These are phyloP conservation scores for Suaeda aralocaspica DNA, from an alignment of 148 eudicot genomes.

Conservation along the genomic window DNA sequence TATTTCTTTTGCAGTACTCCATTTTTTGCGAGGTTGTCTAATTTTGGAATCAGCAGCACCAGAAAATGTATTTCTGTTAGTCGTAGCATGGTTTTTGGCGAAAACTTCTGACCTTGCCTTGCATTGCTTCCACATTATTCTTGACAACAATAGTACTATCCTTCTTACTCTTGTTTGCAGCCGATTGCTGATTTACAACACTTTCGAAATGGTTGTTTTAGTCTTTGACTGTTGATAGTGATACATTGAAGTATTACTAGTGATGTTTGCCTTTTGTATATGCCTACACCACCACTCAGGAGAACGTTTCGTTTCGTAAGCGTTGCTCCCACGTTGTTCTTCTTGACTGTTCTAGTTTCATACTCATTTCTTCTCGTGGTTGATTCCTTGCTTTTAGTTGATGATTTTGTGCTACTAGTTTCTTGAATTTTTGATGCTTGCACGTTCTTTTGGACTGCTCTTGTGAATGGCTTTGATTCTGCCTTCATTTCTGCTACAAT, in stretches of 20 bases:
- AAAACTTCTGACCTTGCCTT: constrained; percentile 11
- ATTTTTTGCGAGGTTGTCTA: constrained; percentile 25
- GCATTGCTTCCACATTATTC: constrained; percentile 13
- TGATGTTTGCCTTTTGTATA: constrained; percentile 6
- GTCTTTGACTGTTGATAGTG: constrained; percentile 27
- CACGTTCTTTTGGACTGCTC: constrained; percentile 12
- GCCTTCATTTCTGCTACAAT: constrained; percentile 14
- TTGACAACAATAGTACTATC: neutral
- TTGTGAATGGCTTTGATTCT: constrained; percentile 2
- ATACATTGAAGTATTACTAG: constrained; percentile 14
- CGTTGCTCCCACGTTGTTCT: constrained; percentile 18
- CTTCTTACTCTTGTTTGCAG: constrained; percentile 2
- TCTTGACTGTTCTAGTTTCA: constrained; percentile 13
- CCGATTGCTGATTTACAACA: constrained; percentile 3
- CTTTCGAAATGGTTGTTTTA: constrained; percentile 19
- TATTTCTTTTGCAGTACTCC: constrained; percentile 22
- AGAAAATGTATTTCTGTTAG: neutral
- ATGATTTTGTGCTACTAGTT: constrained; percentile 22
- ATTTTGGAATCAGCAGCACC: constrained; percentile 13
- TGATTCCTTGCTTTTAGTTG: constrained; percentile 17
- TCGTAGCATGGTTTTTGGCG: constrained; percentile 8
- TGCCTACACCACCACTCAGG: constrained; percentile 4
- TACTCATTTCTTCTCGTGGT: constrained; percentile 13
- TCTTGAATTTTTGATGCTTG: constrained; percentile 17
- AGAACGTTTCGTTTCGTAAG: constrained; percentile 14